phyloP scores from a whole-genome alignment of 2,329 filamentous ascomycete species.

The Achaetomium macrosporum region DNA sequence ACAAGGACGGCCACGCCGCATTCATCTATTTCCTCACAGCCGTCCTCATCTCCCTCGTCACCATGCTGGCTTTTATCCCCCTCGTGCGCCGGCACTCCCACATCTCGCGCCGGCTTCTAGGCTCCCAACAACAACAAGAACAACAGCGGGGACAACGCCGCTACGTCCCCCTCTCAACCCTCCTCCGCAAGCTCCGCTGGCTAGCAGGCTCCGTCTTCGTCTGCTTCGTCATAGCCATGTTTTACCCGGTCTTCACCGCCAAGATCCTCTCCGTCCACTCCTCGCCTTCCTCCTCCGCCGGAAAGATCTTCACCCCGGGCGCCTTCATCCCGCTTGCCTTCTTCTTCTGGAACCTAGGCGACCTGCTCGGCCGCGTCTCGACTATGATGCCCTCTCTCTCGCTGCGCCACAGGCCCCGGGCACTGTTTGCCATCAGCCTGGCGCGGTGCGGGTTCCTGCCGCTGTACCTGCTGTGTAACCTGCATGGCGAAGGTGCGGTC shows the following conservation, averaged over 20 bases:
- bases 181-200: constrained; percentile 76
- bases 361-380: constrained; percentile 68
- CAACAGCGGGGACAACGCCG: constrained; percentile 32
- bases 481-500: constrained; percentile 66
- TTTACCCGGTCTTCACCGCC: constrained; percentile 86
- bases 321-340: constrained; percentile 88
- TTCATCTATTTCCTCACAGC: constrained; percentile 91
- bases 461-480: constrained; percentile 84
- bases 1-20: constrained; percentile 56
- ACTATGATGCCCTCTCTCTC: constrained; percentile 51
- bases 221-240: constrained; percentile 83
- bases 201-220: constrained; percentile 70
- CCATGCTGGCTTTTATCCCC: constrained; percentile 68
- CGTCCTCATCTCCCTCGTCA: constrained; percentile 63
- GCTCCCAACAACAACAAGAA: neutral
- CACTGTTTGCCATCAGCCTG: constrained; percentile 63
- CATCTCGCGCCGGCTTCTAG: constrained; percentile 44
- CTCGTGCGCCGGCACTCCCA: constrained; percentile 58
- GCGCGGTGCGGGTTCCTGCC: constrained; percentile 68
- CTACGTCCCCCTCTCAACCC: constrained; percentile 50
- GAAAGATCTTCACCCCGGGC: constrained; percentile 60
- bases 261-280: constrained; percentile 49
- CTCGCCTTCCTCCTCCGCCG: constrained; percentile 18
- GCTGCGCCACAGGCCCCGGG: constrained; percentile 57
- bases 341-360: constrained; percentile 89